Base-by-base conservation (phyloP, 2,329 filamentous ascomycete species). In the Xylariaceae sp. region DNA sequence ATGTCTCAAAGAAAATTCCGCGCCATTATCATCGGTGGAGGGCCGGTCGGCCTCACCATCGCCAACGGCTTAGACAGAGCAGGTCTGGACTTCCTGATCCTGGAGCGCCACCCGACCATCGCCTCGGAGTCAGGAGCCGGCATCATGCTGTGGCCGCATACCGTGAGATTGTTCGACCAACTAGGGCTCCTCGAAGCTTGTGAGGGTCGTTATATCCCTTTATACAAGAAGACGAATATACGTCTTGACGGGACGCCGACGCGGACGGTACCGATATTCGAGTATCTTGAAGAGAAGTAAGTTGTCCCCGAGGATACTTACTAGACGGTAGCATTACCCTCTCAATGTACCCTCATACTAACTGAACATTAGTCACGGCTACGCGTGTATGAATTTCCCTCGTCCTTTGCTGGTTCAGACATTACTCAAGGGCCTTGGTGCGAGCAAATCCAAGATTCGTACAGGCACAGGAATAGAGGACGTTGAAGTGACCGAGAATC, bases 1-100 rank as follows among this genome's bases (percentile, higher is more conserved):
- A 57, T 57, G 48, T 6, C 11, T 11, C 17, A 24, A 12, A 48
- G 31, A 29, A 60, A 58, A 9, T 63, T 63, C 19, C 60, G 60
- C 2, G 57, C 53, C 3, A 60, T 62, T 14, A 60, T 62, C 37
- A 41, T 60, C 12, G 60, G 60, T 6, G 60, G 53, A 26, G 60
- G 60, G 3, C 60, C 60, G 2, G 41, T 60, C 6, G 60, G 60
- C 3, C 56, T 60, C 14, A 17, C 40, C 4, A 33, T 62, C 12
- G 60, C 53, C 49, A 60, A 60, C 31, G 53, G 53, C 28, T 24
- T 62, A 8, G 43, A 53, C 7, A 57, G 46, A 26, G 57, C 60
- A n/a, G 36, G 43, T 19, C 3, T 62, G 17, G 60, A 60, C 26
- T 62, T 52, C 36, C 6, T 62, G 14, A 4, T 60, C 45, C 8